A percentile compares a stretch with the other conserved stretches of the same genome.
These are phyloP conservation scores for Castanea crenata DNA, from an alignment of 306 rosid genomes.

Conservation along the genomic window DNA sequence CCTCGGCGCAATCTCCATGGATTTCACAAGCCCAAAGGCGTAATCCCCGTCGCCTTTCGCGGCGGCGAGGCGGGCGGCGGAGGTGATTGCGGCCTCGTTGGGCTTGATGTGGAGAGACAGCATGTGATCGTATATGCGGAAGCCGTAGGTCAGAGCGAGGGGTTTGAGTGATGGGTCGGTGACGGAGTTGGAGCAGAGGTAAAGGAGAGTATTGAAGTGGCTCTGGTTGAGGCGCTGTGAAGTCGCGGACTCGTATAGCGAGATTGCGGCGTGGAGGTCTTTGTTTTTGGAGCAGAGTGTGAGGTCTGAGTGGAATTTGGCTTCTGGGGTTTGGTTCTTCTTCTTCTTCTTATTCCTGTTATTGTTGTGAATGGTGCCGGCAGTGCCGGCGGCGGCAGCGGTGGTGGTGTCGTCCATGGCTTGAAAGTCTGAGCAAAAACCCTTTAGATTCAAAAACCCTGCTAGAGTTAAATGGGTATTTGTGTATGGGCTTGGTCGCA, in stretches of 20 bases:
- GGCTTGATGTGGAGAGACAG: conserved; percentile 37
- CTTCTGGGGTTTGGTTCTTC: conserved; percentile 42
- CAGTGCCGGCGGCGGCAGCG: no score
- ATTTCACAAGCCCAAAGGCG: conserved; percentile 63
- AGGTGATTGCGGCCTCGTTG: conserved; percentile 78
- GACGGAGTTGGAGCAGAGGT: conserved; percentile 70
- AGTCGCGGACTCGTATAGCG: conserved; percentile 52
- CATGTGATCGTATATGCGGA: conserved; percentile 64
- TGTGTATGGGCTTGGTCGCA: no score
- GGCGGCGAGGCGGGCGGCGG: conserved; percentile 69
- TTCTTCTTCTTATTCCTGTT: conserved; percentile 42
- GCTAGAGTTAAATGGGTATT: no score
- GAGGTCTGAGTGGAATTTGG: conserved; percentile 59
- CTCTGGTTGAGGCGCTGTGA: conserved; percentile 47
- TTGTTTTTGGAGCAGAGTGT: conserved; percentile 65
- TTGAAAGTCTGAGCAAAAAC: not conserved
- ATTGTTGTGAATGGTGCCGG: not conserved
- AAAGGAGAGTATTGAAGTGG: conserved; percentile 79
- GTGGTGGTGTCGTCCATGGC: conserved; percentile 27
- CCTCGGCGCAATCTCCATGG: conserved; percentile 48
- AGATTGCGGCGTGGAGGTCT: conserved; percentile 48
- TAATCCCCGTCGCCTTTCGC: conserved; percentile 59
- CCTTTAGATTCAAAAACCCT: conserved; percentile 23
- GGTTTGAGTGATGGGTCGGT: conserved; percentile 42
- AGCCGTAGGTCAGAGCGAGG: conserved; percentile 50